Conservation (phyloP, 371 early-diverging fungal genomes). For the Syncephalastrum racemosum region DNA sequence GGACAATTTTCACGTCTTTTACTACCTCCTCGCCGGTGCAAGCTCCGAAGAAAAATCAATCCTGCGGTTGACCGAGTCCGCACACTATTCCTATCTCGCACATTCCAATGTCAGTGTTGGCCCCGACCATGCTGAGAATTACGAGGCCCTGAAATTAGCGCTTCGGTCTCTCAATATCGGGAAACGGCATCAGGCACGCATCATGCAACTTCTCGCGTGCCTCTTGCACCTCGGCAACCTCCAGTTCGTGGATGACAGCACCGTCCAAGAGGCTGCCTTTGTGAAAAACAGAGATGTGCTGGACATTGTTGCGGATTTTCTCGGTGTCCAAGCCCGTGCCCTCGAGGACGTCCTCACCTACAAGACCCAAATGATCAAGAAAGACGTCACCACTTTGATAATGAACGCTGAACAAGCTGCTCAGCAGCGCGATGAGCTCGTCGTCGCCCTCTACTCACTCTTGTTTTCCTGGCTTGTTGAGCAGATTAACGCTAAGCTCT, state of each 20-base stretch:
- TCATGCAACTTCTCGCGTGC: conserved; percentile 83
- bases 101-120: conserved; percentile 6
- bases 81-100: conserved; percentile 19
- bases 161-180: conserved; percentile 80
- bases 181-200: conserved; percentile 73
- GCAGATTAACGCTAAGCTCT: conserved; percentile 82
- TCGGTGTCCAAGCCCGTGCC: conserved; percentile 79
- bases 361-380: conserved; percentile 73
- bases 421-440: conserved; percentile 78
- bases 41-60: conserved; percentile 37
- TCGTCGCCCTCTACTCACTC: conserved; percentile 76
- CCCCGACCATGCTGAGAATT: conserved; percentile 44
- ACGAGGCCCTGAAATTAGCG: conserved; percentile 65
- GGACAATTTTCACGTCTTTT: conserved; percentile 93
- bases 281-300: conserved; percentile 71
- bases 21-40: conserved; percentile 70
- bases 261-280: conserved; percentile 64
- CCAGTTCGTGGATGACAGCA: conserved; percentile 62
- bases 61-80: conserved; percentile 35
- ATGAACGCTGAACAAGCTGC: conserved; percentile 73
- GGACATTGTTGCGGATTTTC: conserved; percentile 77
- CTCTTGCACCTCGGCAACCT: conserved; percentile 87
- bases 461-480: conserved; percentile 90
- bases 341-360: conserved; percentile 85
- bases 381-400: conserved; percentile 85